A percentile compares a stretch with the other conserved stretches of the same genome.
These are phyloP conservation scores for Myrmaecium sp. DNA, from an alignment of 2,329 filamentous ascomycete genomes.

Conservation along the genomic window DNA sequence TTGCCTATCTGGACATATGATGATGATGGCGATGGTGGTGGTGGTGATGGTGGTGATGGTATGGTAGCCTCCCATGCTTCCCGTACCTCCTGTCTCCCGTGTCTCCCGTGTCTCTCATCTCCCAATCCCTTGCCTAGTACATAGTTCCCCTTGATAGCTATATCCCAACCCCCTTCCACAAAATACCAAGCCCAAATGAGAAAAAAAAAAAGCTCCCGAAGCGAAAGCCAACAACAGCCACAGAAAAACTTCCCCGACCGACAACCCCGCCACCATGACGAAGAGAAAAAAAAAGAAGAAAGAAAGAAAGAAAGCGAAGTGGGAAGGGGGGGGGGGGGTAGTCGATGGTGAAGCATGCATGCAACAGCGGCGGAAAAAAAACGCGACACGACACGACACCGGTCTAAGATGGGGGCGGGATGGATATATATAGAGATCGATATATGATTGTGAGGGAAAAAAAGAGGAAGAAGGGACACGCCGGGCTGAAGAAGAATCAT, in stretches of 20 bases:
- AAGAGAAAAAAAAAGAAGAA: conserved; percentile 1
- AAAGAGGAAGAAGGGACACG: conserved; percentile 3
- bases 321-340: conserved; percentile 1
- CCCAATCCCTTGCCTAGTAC: no score
- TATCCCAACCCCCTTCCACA: no score
- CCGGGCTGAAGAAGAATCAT: conserved; percentile 3
- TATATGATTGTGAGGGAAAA: conserved; percentile 1
- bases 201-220: conserved; percentile 3
- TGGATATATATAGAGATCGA: conserved; percentile 3
- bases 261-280: conserved; percentile 2
- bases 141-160: no score
- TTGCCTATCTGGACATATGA: no score
- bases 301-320: neutral
- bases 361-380: conserved; percentile 1
- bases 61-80: no score
- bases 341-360: neutral
- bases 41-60: no score
- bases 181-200: no score
- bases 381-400: conserved; percentile 1
- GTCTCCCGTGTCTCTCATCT: no score
- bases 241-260: no score
- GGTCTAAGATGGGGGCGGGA: conserved; percentile 5
- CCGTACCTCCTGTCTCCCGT: no score
- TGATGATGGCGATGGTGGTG: no score
- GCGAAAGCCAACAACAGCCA: conserved; percentile 3